phyloP scores from a whole-genome alignment of 176 grass and related monocot genomes.

The Musa acuminata region DNA sequence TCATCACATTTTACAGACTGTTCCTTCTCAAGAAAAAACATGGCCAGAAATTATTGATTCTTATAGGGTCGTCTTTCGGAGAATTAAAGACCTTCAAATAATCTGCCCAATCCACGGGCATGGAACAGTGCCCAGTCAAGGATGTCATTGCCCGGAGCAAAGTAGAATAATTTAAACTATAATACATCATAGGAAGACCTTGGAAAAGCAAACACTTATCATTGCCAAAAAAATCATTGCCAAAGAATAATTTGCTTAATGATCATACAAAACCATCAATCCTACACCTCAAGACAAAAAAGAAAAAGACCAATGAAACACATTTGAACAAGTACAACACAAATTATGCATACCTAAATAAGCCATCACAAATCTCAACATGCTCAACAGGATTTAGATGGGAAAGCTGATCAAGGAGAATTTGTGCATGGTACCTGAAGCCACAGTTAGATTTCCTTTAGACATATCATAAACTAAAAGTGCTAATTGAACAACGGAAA shows the following conservation, averaged over 20 bases:
- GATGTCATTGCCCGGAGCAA: not conserved
- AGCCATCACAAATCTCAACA: constrained; percentile 59
- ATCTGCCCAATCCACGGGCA: not conserved
- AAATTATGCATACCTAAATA: constrained; percentile 62
- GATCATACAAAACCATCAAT: constrained; percentile 13
- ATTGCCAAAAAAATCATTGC: constrained; percentile 5
- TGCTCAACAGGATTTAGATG: constrained; percentile 88
- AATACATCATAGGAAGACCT: not conserved
- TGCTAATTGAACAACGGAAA: not conserved
- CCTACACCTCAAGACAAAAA: not conserved
- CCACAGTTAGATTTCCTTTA: not conserved
- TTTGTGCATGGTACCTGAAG: constrained; percentile 74
- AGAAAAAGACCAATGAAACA: not conserved
- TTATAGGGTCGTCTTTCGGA: too few relatives aligned
- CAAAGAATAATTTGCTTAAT: not conserved
- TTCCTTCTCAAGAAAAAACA: too few relatives aligned
- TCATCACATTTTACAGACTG: too few relatives aligned
- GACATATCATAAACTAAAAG: not conserved
- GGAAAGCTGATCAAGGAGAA: constrained; percentile 84
- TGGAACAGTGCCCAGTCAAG: not conserved
- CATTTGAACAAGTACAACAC: not conserved
- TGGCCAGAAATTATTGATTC: too few relatives aligned
- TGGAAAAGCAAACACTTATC: not conserved
- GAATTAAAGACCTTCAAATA: not conserved
- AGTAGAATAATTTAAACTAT: not conserved